A percentile compares a stretch with the other conserved stretches of the same genome.
Conservation (phyloP, 169 alveolate genomes). For the Eimeria sp. region DNA sequence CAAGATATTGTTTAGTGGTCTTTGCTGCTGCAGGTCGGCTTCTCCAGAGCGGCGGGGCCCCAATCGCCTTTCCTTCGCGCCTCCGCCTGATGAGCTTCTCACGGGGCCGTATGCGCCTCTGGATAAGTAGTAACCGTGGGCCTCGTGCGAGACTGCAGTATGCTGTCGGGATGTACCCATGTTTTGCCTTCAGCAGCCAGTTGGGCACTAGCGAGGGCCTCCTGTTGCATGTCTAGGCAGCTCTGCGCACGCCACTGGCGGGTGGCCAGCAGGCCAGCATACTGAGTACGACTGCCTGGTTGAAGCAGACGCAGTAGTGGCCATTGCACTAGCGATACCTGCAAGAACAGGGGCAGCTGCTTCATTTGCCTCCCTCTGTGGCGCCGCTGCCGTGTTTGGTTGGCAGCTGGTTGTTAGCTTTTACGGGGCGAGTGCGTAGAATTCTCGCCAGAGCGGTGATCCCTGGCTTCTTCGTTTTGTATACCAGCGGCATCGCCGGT, state of each 20-base stretch:
- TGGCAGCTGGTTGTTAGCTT: background rate
- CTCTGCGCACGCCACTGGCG: background rate
- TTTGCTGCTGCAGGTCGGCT: constrained; percentile 67
- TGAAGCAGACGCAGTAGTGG: background rate
- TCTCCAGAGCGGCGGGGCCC: constrained; percentile 77
- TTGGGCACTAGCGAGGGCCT: background rate
- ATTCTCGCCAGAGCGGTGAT: background rate
- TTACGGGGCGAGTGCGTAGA: background rate
- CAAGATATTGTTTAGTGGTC: background rate
- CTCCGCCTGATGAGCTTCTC: constrained; percentile 81
- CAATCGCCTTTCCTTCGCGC: constrained; percentile 78
- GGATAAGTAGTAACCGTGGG: constrained; percentile 15
- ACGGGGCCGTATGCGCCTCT: constrained; percentile 82
- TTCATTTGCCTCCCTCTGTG: background rate
- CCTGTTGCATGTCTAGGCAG: background rate
- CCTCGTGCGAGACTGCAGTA: background rate
- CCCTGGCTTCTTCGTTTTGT: background rate
- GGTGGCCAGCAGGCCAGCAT: background rate
- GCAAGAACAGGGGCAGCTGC: background rate
- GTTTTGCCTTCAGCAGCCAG: background rate
- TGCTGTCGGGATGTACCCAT: background rate
- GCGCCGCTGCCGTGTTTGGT: background rate
- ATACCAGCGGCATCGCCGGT: background rate
- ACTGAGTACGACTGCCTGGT: background rate
- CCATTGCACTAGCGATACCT: background rate